phyloP scores from a whole-genome alignment of 148 eudicot genomes.

The Arbutus unedo region DNA sequence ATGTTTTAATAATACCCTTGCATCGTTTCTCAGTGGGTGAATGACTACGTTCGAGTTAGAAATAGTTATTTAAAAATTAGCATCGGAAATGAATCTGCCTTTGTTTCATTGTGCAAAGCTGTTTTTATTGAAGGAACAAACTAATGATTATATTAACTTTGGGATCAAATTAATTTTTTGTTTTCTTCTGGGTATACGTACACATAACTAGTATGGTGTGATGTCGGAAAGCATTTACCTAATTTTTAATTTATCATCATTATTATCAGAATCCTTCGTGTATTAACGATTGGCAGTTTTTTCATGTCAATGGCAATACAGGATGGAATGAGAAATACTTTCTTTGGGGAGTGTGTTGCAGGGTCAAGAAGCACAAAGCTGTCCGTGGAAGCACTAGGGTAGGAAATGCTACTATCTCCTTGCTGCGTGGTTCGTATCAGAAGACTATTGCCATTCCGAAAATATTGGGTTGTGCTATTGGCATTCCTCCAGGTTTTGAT shows the following conservation, averaged over 20 bases:
- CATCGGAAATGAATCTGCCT: not conserved
- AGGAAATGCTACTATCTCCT: not conserved
- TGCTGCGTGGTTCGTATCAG: not conserved
- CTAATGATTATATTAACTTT: not conserved
- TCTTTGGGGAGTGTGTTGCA: constrained; percentile 40
- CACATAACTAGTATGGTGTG: not conserved
- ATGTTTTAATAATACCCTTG: not conserved
- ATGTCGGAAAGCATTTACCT: not conserved
- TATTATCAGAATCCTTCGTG: no score
- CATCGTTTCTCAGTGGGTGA: not conserved
- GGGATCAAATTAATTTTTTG: not conserved
- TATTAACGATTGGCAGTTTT: not conserved
- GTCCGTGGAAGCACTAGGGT: not conserved
- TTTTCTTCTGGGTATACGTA: not conserved
- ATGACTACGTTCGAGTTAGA: not conserved
- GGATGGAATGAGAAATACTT: constrained; percentile 27
- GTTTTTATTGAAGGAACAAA: not conserved
- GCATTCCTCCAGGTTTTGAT: constrained; percentile 17
- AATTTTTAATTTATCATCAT: not conserved
- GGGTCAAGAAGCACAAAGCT: constrained; percentile 2
- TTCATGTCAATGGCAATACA: constrained; percentile 14
- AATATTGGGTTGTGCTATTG: not conserved
- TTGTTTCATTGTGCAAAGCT: not conserved
- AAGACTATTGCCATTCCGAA: not conserved
- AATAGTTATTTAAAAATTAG: not conserved